Percentiles rank a stretch among this genome's conserved stretches.
Conservation (phyloP, 1,284 basidiomycete genomes). For the Pyrrhoderma noxium region DNA sequence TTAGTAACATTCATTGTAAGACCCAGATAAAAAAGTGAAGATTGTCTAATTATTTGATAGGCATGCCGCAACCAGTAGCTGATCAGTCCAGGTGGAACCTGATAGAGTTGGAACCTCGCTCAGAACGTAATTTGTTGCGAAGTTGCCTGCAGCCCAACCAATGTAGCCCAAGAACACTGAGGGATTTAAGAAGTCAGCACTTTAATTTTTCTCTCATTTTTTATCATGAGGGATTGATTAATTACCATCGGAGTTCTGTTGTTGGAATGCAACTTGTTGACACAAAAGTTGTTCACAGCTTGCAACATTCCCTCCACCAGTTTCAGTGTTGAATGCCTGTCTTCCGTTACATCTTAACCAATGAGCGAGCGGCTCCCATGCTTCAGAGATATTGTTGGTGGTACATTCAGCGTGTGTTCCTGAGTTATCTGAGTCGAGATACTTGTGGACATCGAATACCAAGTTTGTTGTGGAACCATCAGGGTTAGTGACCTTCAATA, state of each 20-base stretch:
- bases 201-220: conserved; percentile 38
- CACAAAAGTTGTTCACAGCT: no score
- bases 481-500: conserved; percentile 47
- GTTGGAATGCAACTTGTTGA: conserved; percentile 28
- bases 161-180: conserved; percentile 41
- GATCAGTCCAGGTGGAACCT: no score
- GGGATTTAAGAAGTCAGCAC: conserved; percentile 39
- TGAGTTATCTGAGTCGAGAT: conserved; percentile 51
- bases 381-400: conserved; percentile 36
- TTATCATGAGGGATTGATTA: conserved; percentile 1
- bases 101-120: conserved; percentile 30
- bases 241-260: not conserved
- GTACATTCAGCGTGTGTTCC: conserved; percentile 36
- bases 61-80: no score
- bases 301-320: conserved; percentile 47
- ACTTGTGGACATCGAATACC: conserved; percentile 57
- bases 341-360: conserved; percentile 44
- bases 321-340: conserved; percentile 50
- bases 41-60: no score
- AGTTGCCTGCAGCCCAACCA: conserved; percentile 37
- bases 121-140: conserved; percentile 33
- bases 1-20: no score
- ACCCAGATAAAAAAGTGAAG: no score
- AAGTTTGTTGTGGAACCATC: conserved; percentile 40
- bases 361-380: conserved; percentile 36